Evolutionary conservation across 257 asterid species (phyloP), one percentile per base, ranked within the genome.

Genomic region (Henckelia pumila): DNA sequence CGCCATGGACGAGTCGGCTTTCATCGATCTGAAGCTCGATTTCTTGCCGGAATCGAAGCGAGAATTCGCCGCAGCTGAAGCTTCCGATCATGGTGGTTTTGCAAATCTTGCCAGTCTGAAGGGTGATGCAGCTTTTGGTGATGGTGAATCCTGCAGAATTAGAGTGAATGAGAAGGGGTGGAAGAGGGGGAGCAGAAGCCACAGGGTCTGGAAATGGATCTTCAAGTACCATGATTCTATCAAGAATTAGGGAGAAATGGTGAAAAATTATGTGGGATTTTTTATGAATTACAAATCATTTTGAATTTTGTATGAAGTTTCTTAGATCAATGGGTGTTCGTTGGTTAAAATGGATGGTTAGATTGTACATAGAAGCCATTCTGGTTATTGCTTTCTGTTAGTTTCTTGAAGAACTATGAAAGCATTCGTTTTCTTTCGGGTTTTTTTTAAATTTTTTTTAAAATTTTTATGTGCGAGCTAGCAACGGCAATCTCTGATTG

Each of bases 151-250:
- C 72, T 84, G 89, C 65, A 75, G 88, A 67, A 71, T 80, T 6
- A 50, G 78, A 6, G 75, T 70, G 66, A 82, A 78, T 80, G 87
- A 84, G 4, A 79, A 79, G 22, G 81, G 75, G 19, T 40, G 70
- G 75, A 82, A 76, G 49, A 73, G 78, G 71, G 89, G 88, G 23
- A 82, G 77, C 11, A 80, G 71, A 69, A 78, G 84, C 30, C 82
- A 76, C 62, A 87, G 84, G 72, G 85, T 87, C 33, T 92, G 97
- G 98, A 87, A 88, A 67, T 92, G 98, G 98, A 84, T 87, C 59
- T 86, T 88, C 64, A 86, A 78, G 81, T 75, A 91, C 67, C 79
- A 76, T 76, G 65, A 81, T 72, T 85, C 80, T 28, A 74, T 78
- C 52, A 78, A 85, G 73, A 78, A 77, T 59, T 77, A 77, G 58